Evolutionary conservation across 2,329 filamentous ascomycete species (phyloP).

Genomic region (Salinomyces thailandicus): DNA sequence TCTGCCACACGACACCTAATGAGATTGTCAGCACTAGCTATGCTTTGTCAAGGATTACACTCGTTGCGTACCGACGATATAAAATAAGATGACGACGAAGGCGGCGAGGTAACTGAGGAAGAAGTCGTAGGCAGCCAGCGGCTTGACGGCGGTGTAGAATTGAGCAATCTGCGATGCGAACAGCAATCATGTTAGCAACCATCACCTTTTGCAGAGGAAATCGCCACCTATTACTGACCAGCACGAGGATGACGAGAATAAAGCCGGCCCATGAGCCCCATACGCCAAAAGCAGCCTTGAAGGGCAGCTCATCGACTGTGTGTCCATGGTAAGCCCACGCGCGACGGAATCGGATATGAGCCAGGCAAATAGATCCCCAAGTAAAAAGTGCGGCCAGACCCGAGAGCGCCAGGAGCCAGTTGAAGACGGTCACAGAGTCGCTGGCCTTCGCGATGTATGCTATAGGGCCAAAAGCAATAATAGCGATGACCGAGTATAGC

Average conservation of each 20-base stretch:
- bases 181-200: too few relatives aligned
- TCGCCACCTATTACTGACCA: too few relatives aligned
- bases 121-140: constrained; percentile 38
- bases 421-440: constrained; percentile 53
- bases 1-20: too few relatives aligned
- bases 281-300: constrained; percentile 42
- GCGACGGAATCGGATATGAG: constrained; percentile 77
- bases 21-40: neutral
- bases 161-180: constrained; percentile 44
- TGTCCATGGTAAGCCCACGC: constrained; percentile 50
- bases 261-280: constrained; percentile 50
- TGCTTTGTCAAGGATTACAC: constrained; percentile 43
- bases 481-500: constrained; percentile 58
- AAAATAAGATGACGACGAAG: constrained; percentile 46
- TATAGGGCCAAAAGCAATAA: constrained; percentile 56
- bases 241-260: constrained; percentile 53
- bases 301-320: constrained; percentile 34
- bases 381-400: constrained; percentile 65
- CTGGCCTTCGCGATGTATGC: constrained; percentile 58
- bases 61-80: constrained; percentile 37
- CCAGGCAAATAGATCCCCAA: constrained; percentile 71
- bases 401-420: constrained; percentile 67
- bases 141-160: constrained; percentile 42
- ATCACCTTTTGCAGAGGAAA: too few relatives aligned
- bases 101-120: constrained; percentile 46